Evolutionary conservation across 768 basidiomycete genomes (phyloP), one percentile per base, ranked within the genome.

Genomic region (Rhodotorula graminis): DNA sequence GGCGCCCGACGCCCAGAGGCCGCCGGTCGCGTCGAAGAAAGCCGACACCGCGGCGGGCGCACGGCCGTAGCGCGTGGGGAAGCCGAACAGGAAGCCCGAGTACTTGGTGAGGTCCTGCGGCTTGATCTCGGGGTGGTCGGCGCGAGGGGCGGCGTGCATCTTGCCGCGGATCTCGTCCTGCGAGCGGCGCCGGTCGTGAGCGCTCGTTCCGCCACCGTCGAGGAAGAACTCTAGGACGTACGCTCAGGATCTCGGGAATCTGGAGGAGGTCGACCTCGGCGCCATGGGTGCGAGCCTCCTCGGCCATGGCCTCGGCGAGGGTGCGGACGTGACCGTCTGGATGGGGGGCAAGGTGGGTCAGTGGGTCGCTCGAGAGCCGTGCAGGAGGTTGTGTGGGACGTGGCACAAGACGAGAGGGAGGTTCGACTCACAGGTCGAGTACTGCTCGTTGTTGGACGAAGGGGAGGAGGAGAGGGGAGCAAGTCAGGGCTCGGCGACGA

Each of bases 11-110:
- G 69, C 77, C 90, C 90, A 91, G 46, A 90, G 84, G 2, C 80
- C 77, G 67, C 91, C 90, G 15, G 90, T 91, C 12, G 84, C 79
- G 73, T 92, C 67, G 87, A 89, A 91, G 82, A 93, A 89, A 0
- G 80, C 74, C 52, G 79, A 80, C 0, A 81, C 89, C 77, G 93
- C 92, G 4, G 84, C 89, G 37, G 91, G 86, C 81, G 90, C 88
- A 78, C 85, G 87, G 55, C 92, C 92, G 82, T 86, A 94, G 77
- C 92, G 72, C 47, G 67, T 74, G 21, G 64, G 72, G 21, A 60
- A 44, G 21, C 76, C 77, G 49, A 77, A 60, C 59, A 71, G 59
- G 67, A 73, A 76, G 27, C 74, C 73, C 50, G 71, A 70, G 64
- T 58, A 77, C 47, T 63, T 33, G 37, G n/a, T 46, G 63, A 95